Conservation (phyloP, 2,329 filamentous ascomycete species). For the Diaporthe australafricana region DNA sequence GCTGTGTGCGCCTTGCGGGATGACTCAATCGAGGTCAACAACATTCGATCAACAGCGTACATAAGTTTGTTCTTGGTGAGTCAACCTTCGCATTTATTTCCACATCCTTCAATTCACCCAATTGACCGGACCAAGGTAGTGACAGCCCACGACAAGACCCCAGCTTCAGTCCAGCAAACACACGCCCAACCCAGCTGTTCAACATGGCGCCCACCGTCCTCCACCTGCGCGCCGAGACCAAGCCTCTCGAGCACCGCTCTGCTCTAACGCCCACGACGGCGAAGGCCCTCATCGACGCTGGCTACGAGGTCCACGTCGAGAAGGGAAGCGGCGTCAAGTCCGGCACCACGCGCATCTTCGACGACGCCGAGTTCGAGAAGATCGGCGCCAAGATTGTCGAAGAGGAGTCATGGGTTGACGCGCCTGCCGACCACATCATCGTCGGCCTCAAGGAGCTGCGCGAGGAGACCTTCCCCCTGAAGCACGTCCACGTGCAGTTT, state of each 20-base stretch:
- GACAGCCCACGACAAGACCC: constrained; percentile 7
- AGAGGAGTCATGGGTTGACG: constrained; percentile 75
- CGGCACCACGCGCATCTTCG: constrained; percentile 74
- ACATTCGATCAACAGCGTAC: constrained; percentile 4
- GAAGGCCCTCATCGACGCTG: constrained; percentile 74
- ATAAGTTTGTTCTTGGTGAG: constrained; percentile 22
- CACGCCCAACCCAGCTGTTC: constrained; percentile 6
- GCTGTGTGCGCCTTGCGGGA: background rate
- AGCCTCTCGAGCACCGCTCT: constrained; percentile 68
- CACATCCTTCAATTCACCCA: constrained; percentile 1
- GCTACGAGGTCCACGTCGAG: constrained; percentile 77
- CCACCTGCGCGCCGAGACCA: constrained; percentile 70
- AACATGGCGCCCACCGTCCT: constrained; percentile 53
- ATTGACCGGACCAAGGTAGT: constrained; percentile 22
- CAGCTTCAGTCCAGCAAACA: background rate
- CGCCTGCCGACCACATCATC: constrained; percentile 76
- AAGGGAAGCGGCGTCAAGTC: constrained; percentile 46
- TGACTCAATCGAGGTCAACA: constrained; percentile 25
- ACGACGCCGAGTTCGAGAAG: constrained; percentile 70
- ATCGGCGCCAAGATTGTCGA: constrained; percentile 74
- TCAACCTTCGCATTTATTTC: background rate
- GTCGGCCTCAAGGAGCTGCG: constrained; percentile 83
- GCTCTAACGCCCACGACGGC: constrained; percentile 51
- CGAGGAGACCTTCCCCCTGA: constrained; percentile 77
- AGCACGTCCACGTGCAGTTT: constrained; percentile 80